phyloP scores from a whole-genome alignment of 2,329 filamentous ascomycete species.

The Helotiales sp. region DNA sequence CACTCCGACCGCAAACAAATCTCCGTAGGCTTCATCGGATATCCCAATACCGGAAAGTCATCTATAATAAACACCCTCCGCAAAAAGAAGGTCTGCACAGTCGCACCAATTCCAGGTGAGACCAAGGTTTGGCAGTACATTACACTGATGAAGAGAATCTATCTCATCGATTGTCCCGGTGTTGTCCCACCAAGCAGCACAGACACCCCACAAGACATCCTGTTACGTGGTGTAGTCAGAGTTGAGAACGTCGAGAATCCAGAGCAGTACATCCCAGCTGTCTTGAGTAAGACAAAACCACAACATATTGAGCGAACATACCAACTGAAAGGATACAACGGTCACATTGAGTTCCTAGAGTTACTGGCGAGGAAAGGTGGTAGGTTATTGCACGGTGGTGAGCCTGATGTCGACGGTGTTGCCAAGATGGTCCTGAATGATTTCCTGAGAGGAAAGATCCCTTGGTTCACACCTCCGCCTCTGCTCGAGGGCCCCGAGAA shows the following conservation, averaged over 20 bases:
- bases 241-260: slow-evolving; percentile 97
- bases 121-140: slow-evolving; percentile 99
- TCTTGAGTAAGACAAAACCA: slow-evolving; percentile 79
- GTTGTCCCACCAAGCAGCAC: slow-evolving; percentile 88
- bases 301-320: slow-evolving; percentile 94
- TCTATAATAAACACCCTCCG: slow-evolving; percentile 96
- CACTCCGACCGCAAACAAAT: slow-evolving; percentile 94
- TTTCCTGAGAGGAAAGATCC: slow-evolving; percentile 92
- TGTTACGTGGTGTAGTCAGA: slow-evolving; percentile 88
- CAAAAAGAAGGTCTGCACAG: slow-evolving; percentile 91
- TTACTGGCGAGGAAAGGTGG: slow-evolving; percentile 86
- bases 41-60: slow-evolving; percentile 94
- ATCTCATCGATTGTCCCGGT: slow-evolving; percentile 95
- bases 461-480: slow-evolving; percentile 91
- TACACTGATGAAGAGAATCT: slow-evolving; percentile 91
- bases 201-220: slow-evolving; percentile 84
- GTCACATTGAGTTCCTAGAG: slow-evolving; percentile 83
- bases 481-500: slow-evolving; percentile 57
- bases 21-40: slow-evolving; percentile 76
- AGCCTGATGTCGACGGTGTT: slow-evolving; percentile 91
- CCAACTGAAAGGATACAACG: slow-evolving; percentile 78
- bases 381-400: slow-evolving; percentile 86
- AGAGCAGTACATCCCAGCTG: slow-evolving; percentile 89
- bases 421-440: slow-evolving; percentile 98
- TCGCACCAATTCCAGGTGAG: slow-evolving; percentile 93